Conservation (phyloP, 2,329 filamentous ascomycete species). For the Diaporthe citriasiana region DNA sequence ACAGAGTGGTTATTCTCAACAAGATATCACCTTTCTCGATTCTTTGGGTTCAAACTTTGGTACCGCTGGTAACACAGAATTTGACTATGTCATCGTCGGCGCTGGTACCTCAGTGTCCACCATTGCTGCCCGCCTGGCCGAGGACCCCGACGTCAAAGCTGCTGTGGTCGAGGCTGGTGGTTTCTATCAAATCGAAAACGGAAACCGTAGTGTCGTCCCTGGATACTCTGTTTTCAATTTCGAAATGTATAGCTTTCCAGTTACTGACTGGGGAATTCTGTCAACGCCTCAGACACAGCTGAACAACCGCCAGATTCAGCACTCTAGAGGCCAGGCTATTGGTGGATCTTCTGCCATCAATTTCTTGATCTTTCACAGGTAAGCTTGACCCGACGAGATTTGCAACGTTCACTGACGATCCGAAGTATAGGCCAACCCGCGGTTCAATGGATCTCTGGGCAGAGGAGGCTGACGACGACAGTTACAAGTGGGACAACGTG, state of each 20-base stretch:
- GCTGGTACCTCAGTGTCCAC: slow-evolving; percentile 37
- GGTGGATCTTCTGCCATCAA: slow-evolving; percentile 25
- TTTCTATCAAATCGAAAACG: slow-evolving; percentile 39
- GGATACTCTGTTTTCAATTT: slow-evolving; percentile 36
- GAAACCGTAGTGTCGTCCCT: slow-evolving; percentile 37
- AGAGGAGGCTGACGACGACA: background rate
- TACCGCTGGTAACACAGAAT: slow-evolving; percentile 29
- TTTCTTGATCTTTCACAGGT: slow-evolving; percentile 15
- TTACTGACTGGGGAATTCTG: slow-evolving; percentile 40
- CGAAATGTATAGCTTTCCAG: slow-evolving; percentile 10
- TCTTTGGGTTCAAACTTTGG: background rate
- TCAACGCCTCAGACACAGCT: slow-evolving; percentile 16
- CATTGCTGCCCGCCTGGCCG: slow-evolving; percentile 37
- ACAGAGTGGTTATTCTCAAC: background rate
- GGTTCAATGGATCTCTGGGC: slow-evolving; percentile 19
- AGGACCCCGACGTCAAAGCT: slow-evolving; percentile 25
- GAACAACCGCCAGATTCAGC: slow-evolving; percentile 34
- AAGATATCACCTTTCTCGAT: slow-evolving; percentile 3
- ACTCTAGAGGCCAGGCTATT: slow-evolving; percentile 38
- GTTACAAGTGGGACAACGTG: slow-evolving; percentile 20
- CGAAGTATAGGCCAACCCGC: background rate
- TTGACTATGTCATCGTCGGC: slow-evolving; percentile 41
- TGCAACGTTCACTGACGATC: background rate
- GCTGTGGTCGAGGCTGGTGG: slow-evolving; percentile 39
- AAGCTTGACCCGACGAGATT: background rate